These are phyloP conservation scores for Peziza echinospora DNA, from an alignment of 495 filamentous ascomycete species.

Conservation along the genomic window DNA sequence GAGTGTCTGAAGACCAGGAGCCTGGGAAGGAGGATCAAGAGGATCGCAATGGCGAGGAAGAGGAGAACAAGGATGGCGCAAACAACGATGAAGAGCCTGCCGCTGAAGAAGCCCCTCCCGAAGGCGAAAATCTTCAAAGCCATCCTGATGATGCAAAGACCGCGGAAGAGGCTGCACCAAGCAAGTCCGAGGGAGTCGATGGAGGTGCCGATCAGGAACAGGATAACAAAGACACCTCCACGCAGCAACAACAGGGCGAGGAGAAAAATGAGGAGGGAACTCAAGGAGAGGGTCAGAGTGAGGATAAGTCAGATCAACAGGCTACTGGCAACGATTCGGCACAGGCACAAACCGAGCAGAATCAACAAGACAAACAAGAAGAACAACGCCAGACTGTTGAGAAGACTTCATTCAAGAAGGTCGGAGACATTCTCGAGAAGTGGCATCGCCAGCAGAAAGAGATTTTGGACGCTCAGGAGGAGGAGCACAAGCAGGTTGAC, in stretches of 20 bases:
- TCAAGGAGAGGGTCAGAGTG: slow-evolving; percentile 19
- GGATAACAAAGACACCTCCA: slow-evolving; percentile 10
- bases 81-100: slow-evolving; percentile 26
- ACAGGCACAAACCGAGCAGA: slow-evolving; percentile 30
- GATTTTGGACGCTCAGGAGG: slow-evolving; percentile 47
- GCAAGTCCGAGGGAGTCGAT: slow-evolving; percentile 35
- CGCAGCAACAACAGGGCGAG: slow-evolving; percentile 29
- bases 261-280: slow-evolving; percentile 13
- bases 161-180: slow-evolving; percentile 46
- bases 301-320: slow-evolving; percentile 23
- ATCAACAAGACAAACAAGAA: slow-evolving; percentile 22
- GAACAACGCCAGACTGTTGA: slow-evolving; percentile 25
- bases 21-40: slow-evolving; percentile 10
- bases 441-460: slow-evolving; percentile 73
- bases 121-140: slow-evolving; percentile 21
- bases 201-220: slow-evolving; percentile 22
- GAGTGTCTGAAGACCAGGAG: slow-evolving; percentile 7
- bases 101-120: slow-evolving; percentile 28
- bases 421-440: slow-evolving; percentile 78
- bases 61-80: slow-evolving; percentile 25
- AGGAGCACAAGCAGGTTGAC: slow-evolving; percentile 29
- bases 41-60: slow-evolving; percentile 19
- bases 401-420: slow-evolving; percentile 58
- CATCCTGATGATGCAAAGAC: slow-evolving; percentile 26
- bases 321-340: slow-evolving; percentile 23